Evolutionary conservation across 2,329 filamentous ascomycete genomes (phyloP).

Genomic region (Fusarium concolor): DNA sequence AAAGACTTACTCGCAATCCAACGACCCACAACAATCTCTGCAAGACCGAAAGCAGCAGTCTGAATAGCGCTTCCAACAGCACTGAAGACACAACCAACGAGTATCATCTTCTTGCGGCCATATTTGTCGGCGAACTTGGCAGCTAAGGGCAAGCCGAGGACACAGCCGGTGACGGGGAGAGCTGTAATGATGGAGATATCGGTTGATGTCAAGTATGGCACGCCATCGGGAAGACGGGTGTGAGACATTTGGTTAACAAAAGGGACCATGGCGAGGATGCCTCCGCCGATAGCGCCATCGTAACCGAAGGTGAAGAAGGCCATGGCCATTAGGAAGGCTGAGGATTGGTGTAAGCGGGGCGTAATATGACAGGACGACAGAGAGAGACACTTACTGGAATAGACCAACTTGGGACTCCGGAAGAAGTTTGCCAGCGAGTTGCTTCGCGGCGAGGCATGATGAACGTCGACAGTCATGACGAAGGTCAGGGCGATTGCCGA

Average conservation of each 20-base stretch:
- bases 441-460: background rate
- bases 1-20: background rate
- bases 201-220: background rate
- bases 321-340: background rate
- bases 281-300: background rate
- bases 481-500: background rate
- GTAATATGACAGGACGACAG: rapidly evolving
- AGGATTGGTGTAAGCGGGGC: rapidly evolving
- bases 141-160: background rate
- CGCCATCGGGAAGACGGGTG: background rate
- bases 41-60: background rate
- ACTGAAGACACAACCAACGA: background rate
- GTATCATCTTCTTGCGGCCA: background rate
- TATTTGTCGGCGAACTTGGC: background rate
- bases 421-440: background rate
- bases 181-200: background rate
- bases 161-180: background rate
- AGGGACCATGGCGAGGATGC: background rate
- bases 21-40: background rate
- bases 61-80: background rate
- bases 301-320: slow-evolving; percentile 8
- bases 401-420: background rate
- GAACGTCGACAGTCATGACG: background rate
- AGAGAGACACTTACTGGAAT: background rate
- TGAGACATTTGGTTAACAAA: background rate